A percentile compares a stretch with the other conserved stretches of the same genome.
phyloP scores from a whole-genome alignment of 768 basidiomycete genomes.

The Leucocoprinus leucothites region DNA sequence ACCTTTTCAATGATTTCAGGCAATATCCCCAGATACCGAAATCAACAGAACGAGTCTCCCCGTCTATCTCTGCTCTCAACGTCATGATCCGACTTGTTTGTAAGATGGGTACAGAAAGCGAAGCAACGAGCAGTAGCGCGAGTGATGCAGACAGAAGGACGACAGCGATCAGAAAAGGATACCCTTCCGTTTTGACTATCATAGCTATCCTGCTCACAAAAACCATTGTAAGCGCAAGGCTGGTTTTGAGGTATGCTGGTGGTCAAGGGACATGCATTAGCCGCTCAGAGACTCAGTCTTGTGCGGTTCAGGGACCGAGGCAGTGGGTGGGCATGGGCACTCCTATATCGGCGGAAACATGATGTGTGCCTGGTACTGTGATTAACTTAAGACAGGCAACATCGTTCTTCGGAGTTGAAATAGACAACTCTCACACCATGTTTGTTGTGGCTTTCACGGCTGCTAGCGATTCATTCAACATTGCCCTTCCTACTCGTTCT shows the following conservation, averaged over 20 bases:
- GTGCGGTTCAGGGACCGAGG: background rate
- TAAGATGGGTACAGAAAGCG: constrained; percentile 1
- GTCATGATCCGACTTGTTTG: background rate
- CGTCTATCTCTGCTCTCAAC: constrained; percentile 2
- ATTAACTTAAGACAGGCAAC: no score
- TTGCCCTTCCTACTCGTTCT: no score
- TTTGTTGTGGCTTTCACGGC: no score
- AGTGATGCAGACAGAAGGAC: background rate
- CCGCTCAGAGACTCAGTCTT: background rate
- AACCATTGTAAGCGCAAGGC: background rate
- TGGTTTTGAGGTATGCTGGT: background rate
- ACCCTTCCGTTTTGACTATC: background rate
- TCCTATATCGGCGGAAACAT: no score
- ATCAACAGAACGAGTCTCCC: background rate
- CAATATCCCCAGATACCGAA: constrained; percentile 13
- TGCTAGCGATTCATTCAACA: no score
- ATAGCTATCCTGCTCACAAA: background rate
- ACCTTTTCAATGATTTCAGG: background rate
- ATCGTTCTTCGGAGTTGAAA: no score
- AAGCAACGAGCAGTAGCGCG: background rate
- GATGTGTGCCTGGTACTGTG: no score
- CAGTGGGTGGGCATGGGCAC: no score
- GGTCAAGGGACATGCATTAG: background rate
- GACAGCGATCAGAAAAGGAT: background rate
- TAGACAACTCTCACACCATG: no score